A percentile compares a stretch with the other conserved stretches of the same genome.
Conservation (phyloP, 2,329 filamentous ascomycete genomes). For the Xylaria polymorpha region DNA sequence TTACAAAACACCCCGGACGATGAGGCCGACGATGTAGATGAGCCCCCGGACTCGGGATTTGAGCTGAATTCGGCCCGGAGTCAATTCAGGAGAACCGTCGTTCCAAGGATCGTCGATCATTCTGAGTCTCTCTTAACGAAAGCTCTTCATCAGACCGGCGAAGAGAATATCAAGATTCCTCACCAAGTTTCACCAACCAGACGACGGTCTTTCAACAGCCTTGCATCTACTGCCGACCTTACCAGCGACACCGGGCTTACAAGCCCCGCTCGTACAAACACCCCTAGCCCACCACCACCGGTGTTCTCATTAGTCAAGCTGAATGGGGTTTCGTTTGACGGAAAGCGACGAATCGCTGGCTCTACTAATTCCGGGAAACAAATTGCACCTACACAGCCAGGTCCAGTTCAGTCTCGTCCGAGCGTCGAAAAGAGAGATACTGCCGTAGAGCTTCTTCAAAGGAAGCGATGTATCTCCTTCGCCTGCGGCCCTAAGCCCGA, state of each 20-base stretch:
- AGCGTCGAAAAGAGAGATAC: constrained; percentile 61
- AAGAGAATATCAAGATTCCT: constrained; percentile 58
- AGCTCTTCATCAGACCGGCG: constrained; percentile 76
- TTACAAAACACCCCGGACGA: constrained; percentile 61
- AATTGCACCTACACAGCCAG: constrained; percentile 38
- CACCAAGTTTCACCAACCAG: constrained; percentile 55
- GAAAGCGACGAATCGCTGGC: constrained; percentile 47
- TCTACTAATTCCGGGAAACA: constrained; percentile 44
- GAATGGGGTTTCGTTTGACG: constrained; percentile 47
- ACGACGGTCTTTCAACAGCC: constrained; percentile 77
- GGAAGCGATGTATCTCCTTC: constrained; percentile 93
- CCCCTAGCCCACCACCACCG: constrained; percentile 86
- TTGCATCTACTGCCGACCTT: constrained; percentile 86
- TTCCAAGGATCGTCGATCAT: constrained; percentile 63
- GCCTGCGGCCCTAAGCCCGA: constrained; percentile 78
- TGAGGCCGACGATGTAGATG: constrained; percentile 84
- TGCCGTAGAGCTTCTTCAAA: constrained; percentile 71
- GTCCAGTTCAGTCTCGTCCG: constrained; percentile 26
- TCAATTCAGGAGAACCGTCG: constrained; percentile 61
- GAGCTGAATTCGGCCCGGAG: constrained; percentile 46
- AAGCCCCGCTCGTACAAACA: constrained; percentile 87
- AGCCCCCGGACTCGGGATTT: constrained; percentile 77
- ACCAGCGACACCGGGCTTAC: constrained; percentile 95
- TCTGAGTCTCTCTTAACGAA: constrained; percentile 88
- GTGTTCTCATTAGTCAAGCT: constrained; percentile 63